phyloP scores from a whole-genome alignment of 495 filamentous ascomycete genomes.

The Arthonia radiata region DNA sequence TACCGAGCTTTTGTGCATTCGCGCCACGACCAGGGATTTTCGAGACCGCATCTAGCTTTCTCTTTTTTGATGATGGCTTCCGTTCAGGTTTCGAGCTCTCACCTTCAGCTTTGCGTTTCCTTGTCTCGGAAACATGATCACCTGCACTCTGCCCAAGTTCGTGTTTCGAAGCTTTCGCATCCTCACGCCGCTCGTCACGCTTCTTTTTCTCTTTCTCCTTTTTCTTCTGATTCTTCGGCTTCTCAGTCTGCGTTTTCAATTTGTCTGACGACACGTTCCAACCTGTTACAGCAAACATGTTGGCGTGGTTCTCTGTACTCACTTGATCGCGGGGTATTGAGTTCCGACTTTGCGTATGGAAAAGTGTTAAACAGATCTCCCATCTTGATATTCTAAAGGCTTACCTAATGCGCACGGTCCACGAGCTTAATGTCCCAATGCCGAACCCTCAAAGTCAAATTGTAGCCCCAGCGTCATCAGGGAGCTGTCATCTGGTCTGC shows the following conservation, averaged over 20 bases:
- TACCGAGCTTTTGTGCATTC: constrained; percentile 4
- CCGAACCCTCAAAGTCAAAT: too few species aligned
- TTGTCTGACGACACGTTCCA: constrained; percentile 52
- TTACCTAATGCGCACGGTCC: too few species aligned
- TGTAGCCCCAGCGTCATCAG: too few species aligned
- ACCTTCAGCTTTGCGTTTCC: constrained; percentile 8
- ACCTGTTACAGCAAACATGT: constrained; percentile 84
- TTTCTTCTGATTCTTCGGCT: constrained; percentile 23
- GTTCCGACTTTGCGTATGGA: too few species aligned
- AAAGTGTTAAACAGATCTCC: too few species aligned
- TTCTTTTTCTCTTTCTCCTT: constrained; percentile 7
- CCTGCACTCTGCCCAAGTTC: constrained; percentile 2
- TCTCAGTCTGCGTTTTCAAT: constrained; percentile 41
- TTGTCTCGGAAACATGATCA: constrained; percentile 1
- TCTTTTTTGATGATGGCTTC: too few species aligned
- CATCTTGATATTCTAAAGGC: too few species aligned
- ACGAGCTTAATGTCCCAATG: too few species aligned
- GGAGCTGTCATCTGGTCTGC: too few species aligned
- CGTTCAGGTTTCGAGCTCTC: constrained; percentile 9
- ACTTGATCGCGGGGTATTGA: too few species aligned
- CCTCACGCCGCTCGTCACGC: background rate
- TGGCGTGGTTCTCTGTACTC: too few species aligned
- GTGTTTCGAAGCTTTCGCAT: background rate
- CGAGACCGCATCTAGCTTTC: too few species aligned
- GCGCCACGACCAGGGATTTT: constrained; percentile 2